These are phyloP conservation scores for Sporothrix phasma DNA, from an alignment of 2,329 filamentous ascomycete genomes.

Conservation along the genomic window DNA sequence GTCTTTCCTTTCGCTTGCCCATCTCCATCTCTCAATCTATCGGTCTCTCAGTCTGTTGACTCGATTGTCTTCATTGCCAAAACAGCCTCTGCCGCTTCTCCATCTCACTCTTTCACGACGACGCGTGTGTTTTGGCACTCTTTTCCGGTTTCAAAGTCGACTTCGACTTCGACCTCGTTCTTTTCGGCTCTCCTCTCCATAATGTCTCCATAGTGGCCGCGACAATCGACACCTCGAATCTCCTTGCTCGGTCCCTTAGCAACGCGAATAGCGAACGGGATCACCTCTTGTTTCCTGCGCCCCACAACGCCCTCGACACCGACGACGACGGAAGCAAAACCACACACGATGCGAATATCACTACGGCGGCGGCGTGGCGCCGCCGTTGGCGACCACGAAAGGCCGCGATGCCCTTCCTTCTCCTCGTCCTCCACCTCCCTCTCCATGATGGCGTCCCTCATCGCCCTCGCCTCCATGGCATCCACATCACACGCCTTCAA, in stretches of 20 bases:
- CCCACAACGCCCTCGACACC: neutral
- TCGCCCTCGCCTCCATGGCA: constrained; percentile 33
- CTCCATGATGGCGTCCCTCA: constrained; percentile 22
- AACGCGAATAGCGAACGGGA: neutral
- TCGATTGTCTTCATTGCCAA: neutral
- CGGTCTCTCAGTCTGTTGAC: neutral
- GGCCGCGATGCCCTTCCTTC: constrained; percentile 27
- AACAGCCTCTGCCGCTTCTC: neutral
- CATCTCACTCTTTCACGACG: neutral
- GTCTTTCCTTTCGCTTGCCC: neutral
- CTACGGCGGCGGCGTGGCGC: constrained; percentile 32
- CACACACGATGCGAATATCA: constrained; percentile 39
- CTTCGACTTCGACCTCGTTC: neutral
- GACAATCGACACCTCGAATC: neutral
- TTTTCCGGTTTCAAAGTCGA: too few relatives aligned
- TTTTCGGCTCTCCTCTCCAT: neutral
- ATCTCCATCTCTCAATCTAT: neutral
- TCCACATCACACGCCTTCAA: constrained; percentile 39
- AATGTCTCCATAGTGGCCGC: constrained; percentile 3
- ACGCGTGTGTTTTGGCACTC: neutral
- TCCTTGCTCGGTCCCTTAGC: neutral
- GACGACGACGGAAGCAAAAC: neutral
- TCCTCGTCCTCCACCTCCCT: constrained; percentile 4
- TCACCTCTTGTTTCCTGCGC: neutral
- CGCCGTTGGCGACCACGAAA: constrained; percentile 12